Evolutionary conservation across 179 eudicot genomes (phyloP), one percentile per base, ranked within the genome.

Genomic region (Corrigiola litoralis): DNA sequence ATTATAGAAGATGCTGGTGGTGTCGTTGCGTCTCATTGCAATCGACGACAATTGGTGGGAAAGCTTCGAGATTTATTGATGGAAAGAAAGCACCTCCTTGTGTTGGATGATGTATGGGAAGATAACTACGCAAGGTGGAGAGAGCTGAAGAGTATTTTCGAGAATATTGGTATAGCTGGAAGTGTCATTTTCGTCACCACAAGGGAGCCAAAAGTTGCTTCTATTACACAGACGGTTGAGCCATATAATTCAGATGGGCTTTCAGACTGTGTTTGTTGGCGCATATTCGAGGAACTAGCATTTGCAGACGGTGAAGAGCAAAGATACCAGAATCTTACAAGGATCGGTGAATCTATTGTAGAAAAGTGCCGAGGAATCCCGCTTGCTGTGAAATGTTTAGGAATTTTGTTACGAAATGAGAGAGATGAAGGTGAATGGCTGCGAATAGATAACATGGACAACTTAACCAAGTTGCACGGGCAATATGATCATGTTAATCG

Each of bases 71-170:
- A 48, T n/a, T 47, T 63, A 12, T 62, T 82, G 44, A 33, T n/a
- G 17, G 54, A 25, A 0, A 68, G 67, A 45, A 81, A 37, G 58
- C 81, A 68, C 66, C 67, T 84, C 16, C 83, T 79, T 14, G 76
- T 81, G 25, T 50, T 84, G 6, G 88, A 84, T 61, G 85, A 81
- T 64, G 70, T 81, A 2, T 77, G 84, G 84, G 72, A 68, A 18
- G 80, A 79, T 9, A 79, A 81, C 63, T 40, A 16, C 14, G 48
- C 65, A 0, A 55, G 45, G 17, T 84, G 88, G 88, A 42, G 14
- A 14, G 75, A 66, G 4, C 56, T 81, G 50, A 65, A 59, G 32
- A 72, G 62, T 13, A 47, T 75, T 42, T 50, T 81, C 14, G 40
- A 37, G 4, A 46, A n/a, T n/a, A n/a, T 27, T 54, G 65, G 76